phyloP scores from a whole-genome alignment of 176 grass and related monocot genomes.

The Aegilops longissima region DNA sequence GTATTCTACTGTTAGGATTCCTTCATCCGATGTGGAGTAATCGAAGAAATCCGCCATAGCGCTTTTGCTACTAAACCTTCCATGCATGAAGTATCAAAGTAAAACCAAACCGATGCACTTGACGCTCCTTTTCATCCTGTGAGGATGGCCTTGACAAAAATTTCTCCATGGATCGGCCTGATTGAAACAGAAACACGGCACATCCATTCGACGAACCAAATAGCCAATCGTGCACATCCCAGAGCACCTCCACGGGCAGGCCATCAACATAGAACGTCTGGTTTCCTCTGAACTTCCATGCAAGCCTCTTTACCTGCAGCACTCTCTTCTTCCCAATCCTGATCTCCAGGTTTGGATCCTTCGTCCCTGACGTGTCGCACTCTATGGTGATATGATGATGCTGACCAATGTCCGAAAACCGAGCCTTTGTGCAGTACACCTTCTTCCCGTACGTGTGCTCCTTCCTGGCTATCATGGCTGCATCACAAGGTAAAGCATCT shows the following conservation, averaged over 20 bases:
- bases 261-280: slow-evolving; percentile 52
- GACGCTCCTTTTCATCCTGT: slow-evolving; percentile 35
- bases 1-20: slow-evolving; percentile 15
- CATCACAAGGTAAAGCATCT: slow-evolving; percentile 15
- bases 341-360: slow-evolving; percentile 63
- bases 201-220: slow-evolving; percentile 37
- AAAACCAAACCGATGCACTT: slow-evolving; percentile 40
- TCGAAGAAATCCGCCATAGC: slow-evolving; percentile 26
- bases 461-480: slow-evolving; percentile 53
- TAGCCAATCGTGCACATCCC: slow-evolving; percentile 60
- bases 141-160: slow-evolving; percentile 29
- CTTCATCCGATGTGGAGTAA: not conserved
- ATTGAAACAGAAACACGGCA: slow-evolving; percentile 59
- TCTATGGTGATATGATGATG: slow-evolving; percentile 51
- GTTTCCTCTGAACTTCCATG: slow-evolving; percentile 70
- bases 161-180: slow-evolving; percentile 45
- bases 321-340: slow-evolving; percentile 58
- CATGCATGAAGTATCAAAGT: slow-evolving; percentile 57
- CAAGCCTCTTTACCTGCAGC: slow-evolving; percentile 50
- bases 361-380: slow-evolving; percentile 38
- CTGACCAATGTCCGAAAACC: slow-evolving; percentile 41
- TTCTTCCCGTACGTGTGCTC: slow-evolving; percentile 59
- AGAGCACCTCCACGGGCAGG: slow-evolving; percentile 55
- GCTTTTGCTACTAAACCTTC: slow-evolving; percentile 43
- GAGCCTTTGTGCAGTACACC: slow-evolving; percentile 42